A percentile compares a stretch with the other conserved stretches of the same genome.
These are phyloP conservation scores for Penicillium ochrochloron DNA, from an alignment of 495 filamentous ascomycete genomes.

Conservation along the genomic window DNA sequence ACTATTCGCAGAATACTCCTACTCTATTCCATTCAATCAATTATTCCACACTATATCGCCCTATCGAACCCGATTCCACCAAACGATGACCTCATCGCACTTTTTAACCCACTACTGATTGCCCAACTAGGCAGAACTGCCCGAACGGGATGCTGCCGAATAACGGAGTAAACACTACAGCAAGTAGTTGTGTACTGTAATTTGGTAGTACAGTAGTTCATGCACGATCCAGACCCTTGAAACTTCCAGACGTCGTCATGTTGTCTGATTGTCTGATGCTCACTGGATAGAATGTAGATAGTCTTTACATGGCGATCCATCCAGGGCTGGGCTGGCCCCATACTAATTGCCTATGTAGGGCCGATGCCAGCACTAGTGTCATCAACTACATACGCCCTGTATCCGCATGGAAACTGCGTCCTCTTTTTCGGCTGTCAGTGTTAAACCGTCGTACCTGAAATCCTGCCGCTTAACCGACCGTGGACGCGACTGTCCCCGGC, in stretches of 20 bases:
- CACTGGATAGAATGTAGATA: not conserved
- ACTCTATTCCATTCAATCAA: not conserved
- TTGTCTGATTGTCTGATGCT: not conserved
- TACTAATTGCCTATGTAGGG: not conserved
- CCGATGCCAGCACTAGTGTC: not conserved
- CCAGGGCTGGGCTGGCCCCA: not conserved
- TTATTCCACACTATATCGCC: not conserved
- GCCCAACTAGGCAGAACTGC: not conserved
- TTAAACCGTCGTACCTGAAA: not conserved
- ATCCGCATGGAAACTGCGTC: not conserved
- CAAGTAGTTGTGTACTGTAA: not conserved
- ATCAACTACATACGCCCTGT: not conserved
- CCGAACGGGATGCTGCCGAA: not conserved
- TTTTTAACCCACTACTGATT: not conserved
- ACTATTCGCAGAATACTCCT: not conserved
- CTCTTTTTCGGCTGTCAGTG: not conserved
- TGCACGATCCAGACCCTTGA: not conserved
- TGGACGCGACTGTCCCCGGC: not conserved
- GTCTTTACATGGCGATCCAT: not conserved
- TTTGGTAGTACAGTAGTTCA: not conserved
- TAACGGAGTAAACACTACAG: not conserved
- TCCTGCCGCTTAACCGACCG: constrained; percentile 8
- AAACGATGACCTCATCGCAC: constrained; percentile 5
- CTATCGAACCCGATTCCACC: not conserved
- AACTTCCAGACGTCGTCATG: not conserved